Conservation (phyloP, 352 stramenopile species). For the Globisporangium nodosum region DNA sequence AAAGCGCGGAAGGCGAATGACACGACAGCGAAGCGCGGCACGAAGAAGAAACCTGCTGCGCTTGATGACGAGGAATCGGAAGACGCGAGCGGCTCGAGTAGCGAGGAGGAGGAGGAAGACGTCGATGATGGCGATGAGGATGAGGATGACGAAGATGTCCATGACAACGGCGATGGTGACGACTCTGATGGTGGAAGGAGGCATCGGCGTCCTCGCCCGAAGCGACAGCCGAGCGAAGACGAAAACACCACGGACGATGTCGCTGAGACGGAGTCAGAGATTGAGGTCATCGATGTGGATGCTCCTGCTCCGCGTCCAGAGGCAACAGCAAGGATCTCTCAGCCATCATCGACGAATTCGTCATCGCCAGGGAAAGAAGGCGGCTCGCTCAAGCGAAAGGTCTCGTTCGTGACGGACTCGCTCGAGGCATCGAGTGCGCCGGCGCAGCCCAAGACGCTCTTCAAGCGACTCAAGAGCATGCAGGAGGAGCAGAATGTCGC, state of each 20-base stretch:
- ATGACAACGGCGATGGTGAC: not conserved
- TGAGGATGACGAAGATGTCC: slow-evolving; percentile 15
- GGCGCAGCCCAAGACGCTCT: slow-evolving; percentile 14
- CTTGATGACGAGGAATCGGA: slow-evolving; percentile 51
- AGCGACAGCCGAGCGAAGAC: slow-evolving; percentile 19
- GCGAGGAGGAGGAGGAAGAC: slow-evolving; percentile 27
- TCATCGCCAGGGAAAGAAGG: not conserved
- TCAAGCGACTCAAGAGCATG: slow-evolving; percentile 23
- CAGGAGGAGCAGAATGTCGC: slow-evolving; percentile 4
- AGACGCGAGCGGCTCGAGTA: slow-evolving; percentile 23
- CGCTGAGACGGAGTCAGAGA: slow-evolving; percentile 8
- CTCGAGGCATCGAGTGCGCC: not conserved
- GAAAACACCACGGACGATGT: slow-evolving; percentile 19
- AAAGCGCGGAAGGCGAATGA: slow-evolving; percentile 23
- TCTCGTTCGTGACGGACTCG: slow-evolving; percentile 10
- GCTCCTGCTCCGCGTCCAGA: not conserved
- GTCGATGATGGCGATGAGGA: slow-evolving; percentile 11
- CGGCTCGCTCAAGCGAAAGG: slow-evolving; percentile 8
- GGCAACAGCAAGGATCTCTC: not conserved
- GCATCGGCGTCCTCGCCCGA: slow-evolving; percentile 7
- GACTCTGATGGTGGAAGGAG: not conserved
- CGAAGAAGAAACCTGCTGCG: slow-evolving; percentile 30
- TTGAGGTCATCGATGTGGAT: slow-evolving; percentile 9
- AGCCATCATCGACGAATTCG: not conserved
- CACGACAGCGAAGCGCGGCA: slow-evolving; percentile 29